phyloP scores from a whole-genome alignment of 2,329 filamentous ascomycete genomes.

The Thelonectria olida region DNA sequence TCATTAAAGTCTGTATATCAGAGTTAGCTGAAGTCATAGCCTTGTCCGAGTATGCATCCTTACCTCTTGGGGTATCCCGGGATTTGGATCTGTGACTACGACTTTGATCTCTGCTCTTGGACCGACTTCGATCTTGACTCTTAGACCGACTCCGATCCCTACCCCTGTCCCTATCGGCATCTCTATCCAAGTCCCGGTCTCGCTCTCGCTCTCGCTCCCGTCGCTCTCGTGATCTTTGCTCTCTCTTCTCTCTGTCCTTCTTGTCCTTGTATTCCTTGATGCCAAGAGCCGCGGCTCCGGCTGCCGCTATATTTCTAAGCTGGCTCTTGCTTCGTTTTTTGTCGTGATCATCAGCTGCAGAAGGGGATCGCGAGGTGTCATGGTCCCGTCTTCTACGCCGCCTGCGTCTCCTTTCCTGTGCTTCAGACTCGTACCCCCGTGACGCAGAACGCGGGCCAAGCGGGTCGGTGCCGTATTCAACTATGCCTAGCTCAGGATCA shows the following conservation, averaged over 20 bases:
- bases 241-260: slow-evolving; percentile 45
- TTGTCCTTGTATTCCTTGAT: slow-evolving; percentile 68
- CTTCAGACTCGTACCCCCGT: slow-evolving; percentile 58
- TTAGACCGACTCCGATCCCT: slow-evolving; percentile 5
- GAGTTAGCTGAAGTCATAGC: slow-evolving; percentile 24
- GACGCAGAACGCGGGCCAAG: slow-evolving; percentile 50
- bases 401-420: slow-evolving; percentile 53
- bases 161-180: not conserved
- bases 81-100: slow-evolving; percentile 44
- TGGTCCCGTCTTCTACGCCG: slow-evolving; percentile 50
- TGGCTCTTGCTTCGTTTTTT: slow-evolving; percentile 63
- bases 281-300: slow-evolving; percentile 69
- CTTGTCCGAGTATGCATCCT: slow-evolving; percentile 29
- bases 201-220: slow-evolving; percentile 37
- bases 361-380: slow-evolving; percentile 44
- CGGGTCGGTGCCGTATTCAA: slow-evolving; percentile 71
- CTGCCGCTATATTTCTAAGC: slow-evolving; percentile 64
- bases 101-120: slow-evolving; percentile 18
- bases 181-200: slow-evolving; percentile 38
- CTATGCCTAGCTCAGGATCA: slow-evolving; percentile 75
- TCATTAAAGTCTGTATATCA: slow-evolving; percentile 38
- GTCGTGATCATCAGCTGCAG: slow-evolving; percentile 44
- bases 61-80: slow-evolving; percentile 41
- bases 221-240: slow-evolving; percentile 48
- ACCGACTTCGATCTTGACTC: slow-evolving; percentile 34